A percentile compares a stretch with the other conserved stretches of the same genome.
Evolutionary conservation across 169 alveolate genomes (phyloP).

Genomic region (Plasmodium blacklocki): DNA sequence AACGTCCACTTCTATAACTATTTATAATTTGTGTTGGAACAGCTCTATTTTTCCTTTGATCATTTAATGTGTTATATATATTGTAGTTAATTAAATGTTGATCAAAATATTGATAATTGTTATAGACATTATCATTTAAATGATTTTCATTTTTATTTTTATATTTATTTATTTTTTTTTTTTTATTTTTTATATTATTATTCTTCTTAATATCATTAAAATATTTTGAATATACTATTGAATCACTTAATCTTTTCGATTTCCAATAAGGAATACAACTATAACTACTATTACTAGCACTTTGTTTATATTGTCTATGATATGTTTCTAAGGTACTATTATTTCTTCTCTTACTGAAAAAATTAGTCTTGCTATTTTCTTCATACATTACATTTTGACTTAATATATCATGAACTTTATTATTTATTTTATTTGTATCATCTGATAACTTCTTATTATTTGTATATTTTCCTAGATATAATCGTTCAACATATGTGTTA

Average conservation of each 20-base stretch:
- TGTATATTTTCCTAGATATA: conserved; percentile 1
- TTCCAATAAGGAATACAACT: neutral
- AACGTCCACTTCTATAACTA: too few relatives aligned
- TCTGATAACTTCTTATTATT: neutral
- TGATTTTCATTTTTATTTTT: neutral
- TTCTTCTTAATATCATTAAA: too few relatives aligned
- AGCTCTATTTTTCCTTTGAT: too few relatives aligned
- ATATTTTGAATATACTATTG: neutral
- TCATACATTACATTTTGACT: neutral
- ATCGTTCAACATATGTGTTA: conserved; percentile 6
- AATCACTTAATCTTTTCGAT: conserved; percentile 1
- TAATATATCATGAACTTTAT: neutral
- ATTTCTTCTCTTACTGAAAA: neutral
- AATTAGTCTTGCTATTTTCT: neutral
- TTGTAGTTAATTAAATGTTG: neutral
- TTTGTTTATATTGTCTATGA: neutral
- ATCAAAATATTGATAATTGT: neutral
- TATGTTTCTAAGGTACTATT: neutral
- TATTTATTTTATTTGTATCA: neutral
- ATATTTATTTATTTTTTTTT: neutral
- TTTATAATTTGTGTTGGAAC: too few relatives aligned
- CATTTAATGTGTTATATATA: too few relatives aligned
- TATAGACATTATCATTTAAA: neutral
- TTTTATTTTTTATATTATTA: neutral
- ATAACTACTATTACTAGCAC: neutral